Conservation (phyloP, 192 early-diverging fungal species). For the Geranomyces michiganensis region DNA sequence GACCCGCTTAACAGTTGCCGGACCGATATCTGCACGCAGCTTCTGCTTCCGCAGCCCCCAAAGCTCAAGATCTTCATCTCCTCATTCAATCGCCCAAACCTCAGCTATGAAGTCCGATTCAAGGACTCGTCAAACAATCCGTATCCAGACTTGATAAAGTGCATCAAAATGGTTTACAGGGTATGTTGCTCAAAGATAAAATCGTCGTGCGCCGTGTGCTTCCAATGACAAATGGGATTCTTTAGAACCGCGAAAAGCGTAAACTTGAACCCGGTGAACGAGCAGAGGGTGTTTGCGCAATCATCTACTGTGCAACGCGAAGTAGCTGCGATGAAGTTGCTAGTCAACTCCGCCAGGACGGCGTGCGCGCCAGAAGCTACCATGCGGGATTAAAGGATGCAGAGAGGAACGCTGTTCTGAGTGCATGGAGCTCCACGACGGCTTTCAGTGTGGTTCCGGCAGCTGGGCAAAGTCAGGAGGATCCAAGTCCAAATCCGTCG, state of each 20-base stretch:
- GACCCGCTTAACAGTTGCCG: constrained; percentile 35
- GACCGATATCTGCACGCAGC: constrained; percentile 46
- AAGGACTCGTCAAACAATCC: constrained; percentile 41
- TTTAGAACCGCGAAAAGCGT: background rate
- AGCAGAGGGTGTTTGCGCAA: constrained; percentile 45
- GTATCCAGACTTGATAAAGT: constrained; percentile 36
- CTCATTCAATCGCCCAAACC: constrained; percentile 51
- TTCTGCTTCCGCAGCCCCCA: constrained; percentile 33
- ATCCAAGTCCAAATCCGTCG: background rate
- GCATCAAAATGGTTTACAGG: constrained; percentile 31
- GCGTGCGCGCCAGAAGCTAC: constrained; percentile 43
- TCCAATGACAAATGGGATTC: background rate
- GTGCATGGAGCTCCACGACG: constrained; percentile 12
- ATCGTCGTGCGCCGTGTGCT: background rate
- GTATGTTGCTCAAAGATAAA: too few species aligned
- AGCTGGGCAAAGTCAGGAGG: constrained; percentile 8
- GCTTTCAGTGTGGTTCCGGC: constrained; percentile 1
- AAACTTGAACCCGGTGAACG: background rate
- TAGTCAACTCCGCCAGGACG: constrained; percentile 30
- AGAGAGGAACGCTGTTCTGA: constrained; percentile 28
- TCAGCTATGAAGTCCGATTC: constrained; percentile 54
- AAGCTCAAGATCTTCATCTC: constrained; percentile 30
- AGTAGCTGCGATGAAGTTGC: constrained; percentile 46
- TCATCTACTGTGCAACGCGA: constrained; percentile 56
- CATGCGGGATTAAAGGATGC: constrained; percentile 44